These are phyloP conservation scores for Diaporthe caulivora DNA, from an alignment of 2,329 filamentous ascomycete species.

Conservation along the genomic window DNA sequence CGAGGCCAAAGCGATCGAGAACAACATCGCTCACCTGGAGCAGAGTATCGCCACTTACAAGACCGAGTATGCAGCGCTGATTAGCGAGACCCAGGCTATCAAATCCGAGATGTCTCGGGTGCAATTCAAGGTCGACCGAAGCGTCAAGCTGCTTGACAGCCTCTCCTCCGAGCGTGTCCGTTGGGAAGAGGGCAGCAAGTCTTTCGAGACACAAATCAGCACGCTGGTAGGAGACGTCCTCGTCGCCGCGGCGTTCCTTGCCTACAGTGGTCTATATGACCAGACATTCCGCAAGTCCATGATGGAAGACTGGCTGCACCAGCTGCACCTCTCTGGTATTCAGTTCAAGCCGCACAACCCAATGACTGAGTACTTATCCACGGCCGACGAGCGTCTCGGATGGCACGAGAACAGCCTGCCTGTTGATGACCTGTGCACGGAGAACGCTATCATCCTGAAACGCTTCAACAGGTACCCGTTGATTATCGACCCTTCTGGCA, in stretches of 20 bases:
- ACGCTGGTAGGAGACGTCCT: slow-evolving; percentile 96
- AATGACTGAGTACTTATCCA: slow-evolving; percentile 95
- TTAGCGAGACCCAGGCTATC: slow-evolving; percentile 97
- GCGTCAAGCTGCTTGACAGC: slow-evolving; percentile 92
- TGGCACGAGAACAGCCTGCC: slow-evolving; percentile 97
- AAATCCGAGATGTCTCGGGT: slow-evolving; percentile 97
- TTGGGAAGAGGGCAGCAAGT: slow-evolving; percentile 98
- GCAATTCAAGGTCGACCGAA: slow-evolving; percentile 97
- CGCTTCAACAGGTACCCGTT: slow-evolving; percentile 98
- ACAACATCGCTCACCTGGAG: slow-evolving; percentile 86
- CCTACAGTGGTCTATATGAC: slow-evolving; percentile 96
- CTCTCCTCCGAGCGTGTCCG: slow-evolving; percentile 91
- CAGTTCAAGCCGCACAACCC: slow-evolving; percentile 94
- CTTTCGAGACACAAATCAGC: slow-evolving; percentile 97
- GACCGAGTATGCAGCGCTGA: slow-evolving; percentile 92
- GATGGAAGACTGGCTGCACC: slow-evolving; percentile 97
- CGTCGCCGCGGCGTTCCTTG: slow-evolving; percentile 95
- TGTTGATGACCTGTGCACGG: slow-evolving; percentile 96
- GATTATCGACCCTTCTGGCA: slow-evolving; percentile 96
- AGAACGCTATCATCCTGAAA: slow-evolving; percentile 97
- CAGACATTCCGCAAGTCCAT: slow-evolving; percentile 98
- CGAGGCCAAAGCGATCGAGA: slow-evolving; percentile 90
- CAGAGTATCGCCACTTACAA: slow-evolving; percentile 95
- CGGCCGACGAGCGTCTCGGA: slow-evolving; percentile 90
- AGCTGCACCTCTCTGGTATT: slow-evolving; percentile 93